Conservation (phyloP, 2,329 filamentous ascomycete genomes). For the Aspergillus udagawae region DNA sequence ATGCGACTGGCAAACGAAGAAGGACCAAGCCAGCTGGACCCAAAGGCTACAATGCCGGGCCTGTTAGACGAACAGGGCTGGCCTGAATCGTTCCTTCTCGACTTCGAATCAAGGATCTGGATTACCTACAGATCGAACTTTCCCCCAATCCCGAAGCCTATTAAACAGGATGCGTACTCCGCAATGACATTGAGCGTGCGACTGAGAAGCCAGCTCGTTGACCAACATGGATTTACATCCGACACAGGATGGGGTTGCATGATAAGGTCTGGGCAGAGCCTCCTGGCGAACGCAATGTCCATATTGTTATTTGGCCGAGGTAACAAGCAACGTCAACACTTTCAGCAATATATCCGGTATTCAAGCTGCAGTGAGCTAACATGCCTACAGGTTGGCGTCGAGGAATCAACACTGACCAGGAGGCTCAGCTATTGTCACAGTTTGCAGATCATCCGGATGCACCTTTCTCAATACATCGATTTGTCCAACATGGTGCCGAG, state of each 20-base stretch:
- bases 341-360: constrained; percentile 2
- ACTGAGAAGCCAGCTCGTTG: constrained; percentile 72
- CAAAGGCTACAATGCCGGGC: constrained; percentile 2
- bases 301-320: constrained; percentile 73
- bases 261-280: constrained; percentile 92
- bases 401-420: constrained; percentile 54
- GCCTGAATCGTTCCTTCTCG: constrained; percentile 80
- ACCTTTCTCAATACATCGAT: constrained; percentile 91
- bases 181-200: constrained; percentile 80
- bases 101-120: constrained; percentile 92
- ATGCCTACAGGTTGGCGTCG: constrained; percentile 67
- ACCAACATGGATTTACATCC: constrained; percentile 79
- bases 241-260: constrained; percentile 98
- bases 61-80: constrained; percentile 52
- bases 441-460: constrained; percentile 86
- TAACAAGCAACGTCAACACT: constrained; percentile 34
- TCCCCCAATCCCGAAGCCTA: constrained; percentile 71
- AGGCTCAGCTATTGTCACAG: constrained; percentile 68
- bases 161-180: constrained; percentile 65
- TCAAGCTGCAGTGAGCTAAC: constrained; percentile 24
- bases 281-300: constrained; percentile 80
- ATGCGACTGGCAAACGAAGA: background rate
- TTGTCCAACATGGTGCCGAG: constrained; percentile 80
- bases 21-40: constrained; percentile 1
- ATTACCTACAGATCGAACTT: constrained; percentile 95